Evolutionary conservation across 768 basidiomycete genomes (phyloP), one percentile per base, ranked within the genome.

Genomic region (Boletus sensibilis): DNA sequence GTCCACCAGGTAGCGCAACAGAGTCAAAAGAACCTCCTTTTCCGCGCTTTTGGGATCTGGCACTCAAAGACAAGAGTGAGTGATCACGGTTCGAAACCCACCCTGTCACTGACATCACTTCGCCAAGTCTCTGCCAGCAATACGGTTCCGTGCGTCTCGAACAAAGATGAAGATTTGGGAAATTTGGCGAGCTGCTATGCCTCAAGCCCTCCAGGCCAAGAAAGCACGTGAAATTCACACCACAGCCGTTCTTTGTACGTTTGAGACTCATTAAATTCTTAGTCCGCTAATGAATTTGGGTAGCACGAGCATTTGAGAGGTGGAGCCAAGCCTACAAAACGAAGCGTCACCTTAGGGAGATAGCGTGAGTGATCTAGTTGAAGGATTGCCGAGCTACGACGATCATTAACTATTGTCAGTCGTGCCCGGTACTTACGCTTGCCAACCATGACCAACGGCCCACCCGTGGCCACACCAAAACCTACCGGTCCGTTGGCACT

Each of bases 391-490:
- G 41, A 38, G 62, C 58, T 47, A 18, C 44, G 54, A 66, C 61
- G 61, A 65, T 69, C 64, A 71, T 67, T 58, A 64, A 65, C 56
- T 49, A 20, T 63, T 51, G 48, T 39, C 35, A 93, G 91, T 56
- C 90, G 91, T 25, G 91, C 92, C 39, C 82, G 90, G 64, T 88
- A 90, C 72, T 80, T 93, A 58, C 86, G 87, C 56, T 77, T 93
- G 37, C 88, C 90, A 2, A 76, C 83, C 21, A 72, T 80, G 10
- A 72, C 78, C 40, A 78, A 80, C 13, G 77, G 81, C 16, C 68
- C 63, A 52, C 54, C 53, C 21, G 52, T 59, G 13, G 55, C 66
- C 55, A 55, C 65, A 54, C 57, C 75, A 59, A 64, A 71, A 65
- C 56, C 70, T 50, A 59, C 72, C 41, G 50, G 60, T 59, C 33